Conservation (phyloP, 2,329 filamentous ascomycete genomes). For the Beauveria brongniartii region DNA sequence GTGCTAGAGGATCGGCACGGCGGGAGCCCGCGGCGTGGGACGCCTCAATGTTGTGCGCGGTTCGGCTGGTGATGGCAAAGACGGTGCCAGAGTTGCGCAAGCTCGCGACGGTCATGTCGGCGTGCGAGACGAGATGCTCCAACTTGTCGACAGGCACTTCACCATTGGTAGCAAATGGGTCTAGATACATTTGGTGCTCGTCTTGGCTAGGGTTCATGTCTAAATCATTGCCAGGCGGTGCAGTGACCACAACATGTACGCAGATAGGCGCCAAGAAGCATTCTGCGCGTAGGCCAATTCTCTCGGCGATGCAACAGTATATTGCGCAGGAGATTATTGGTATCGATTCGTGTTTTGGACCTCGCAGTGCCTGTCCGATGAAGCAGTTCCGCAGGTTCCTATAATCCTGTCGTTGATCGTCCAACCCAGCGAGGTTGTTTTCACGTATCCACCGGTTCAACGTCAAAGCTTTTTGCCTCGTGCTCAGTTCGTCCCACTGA, state of each 20-base stretch:
- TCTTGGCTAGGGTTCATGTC: slow-evolving; percentile 41
- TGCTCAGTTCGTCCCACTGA: slow-evolving; percentile 46
- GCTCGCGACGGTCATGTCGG: slow-evolving; percentile 33
- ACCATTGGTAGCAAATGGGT: slow-evolving; percentile 64
- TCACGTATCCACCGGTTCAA: slow-evolving; percentile 62
- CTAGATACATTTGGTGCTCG: slow-evolving; percentile 61
- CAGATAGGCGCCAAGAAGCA: slow-evolving; percentile 80
- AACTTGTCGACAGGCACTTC: slow-evolving; percentile 58
- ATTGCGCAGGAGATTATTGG: slow-evolving; percentile 83
- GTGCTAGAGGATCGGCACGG: slow-evolving; percentile 19
- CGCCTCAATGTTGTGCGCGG: slow-evolving; percentile 65
- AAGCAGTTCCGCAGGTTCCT: slow-evolving; percentile 80
- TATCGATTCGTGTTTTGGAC: slow-evolving; percentile 66
- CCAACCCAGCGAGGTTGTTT: slow-evolving; percentile 62
- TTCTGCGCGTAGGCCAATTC: slow-evolving; percentile 66
- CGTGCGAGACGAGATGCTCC: slow-evolving; percentile 46
- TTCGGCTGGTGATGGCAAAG: slow-evolving; percentile 63
- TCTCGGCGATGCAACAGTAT: slow-evolving; percentile 69
- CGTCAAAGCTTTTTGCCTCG: slow-evolving; percentile 58
- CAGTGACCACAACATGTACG: slow-evolving; percentile 70
- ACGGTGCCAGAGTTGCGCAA: slow-evolving; percentile 59
- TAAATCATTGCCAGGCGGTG: slow-evolving; percentile 51
- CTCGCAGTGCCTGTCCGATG: slow-evolving; percentile 70
- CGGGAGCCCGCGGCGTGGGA: slow-evolving; percentile 20
- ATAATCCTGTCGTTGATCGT: slow-evolving; percentile 58